A percentile compares a stretch with the other conserved stretches of the same genome.
Evolutionary conservation across 2,329 filamentous ascomycete species (phyloP).

Genomic region (Aphanoascus verrucosus): DNA sequence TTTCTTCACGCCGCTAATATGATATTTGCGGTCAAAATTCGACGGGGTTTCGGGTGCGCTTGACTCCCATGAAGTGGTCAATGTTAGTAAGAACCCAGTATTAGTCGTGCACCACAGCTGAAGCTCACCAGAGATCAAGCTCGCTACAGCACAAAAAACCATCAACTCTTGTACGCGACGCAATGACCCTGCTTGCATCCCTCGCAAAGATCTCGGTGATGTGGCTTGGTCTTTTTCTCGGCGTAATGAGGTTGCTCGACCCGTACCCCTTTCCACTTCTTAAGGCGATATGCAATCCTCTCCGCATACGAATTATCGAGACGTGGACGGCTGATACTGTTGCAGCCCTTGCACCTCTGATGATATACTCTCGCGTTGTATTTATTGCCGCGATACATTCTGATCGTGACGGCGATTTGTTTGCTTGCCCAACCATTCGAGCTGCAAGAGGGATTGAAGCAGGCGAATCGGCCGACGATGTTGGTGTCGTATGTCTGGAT

Average conservation of each 20-base stretch:
- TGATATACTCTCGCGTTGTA: constrained; percentile 40
- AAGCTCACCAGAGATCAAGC: too few relatives aligned
- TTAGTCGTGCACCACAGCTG: too few relatives aligned
- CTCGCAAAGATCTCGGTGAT: constrained; percentile 24
- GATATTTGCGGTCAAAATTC: too few relatives aligned
- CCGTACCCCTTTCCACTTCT: constrained; percentile 32
- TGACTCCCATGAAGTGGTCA: too few relatives aligned
- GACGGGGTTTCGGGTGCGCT: too few relatives aligned
- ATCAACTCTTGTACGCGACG: neutral
- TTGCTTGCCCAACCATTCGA: constrained; percentile 32
- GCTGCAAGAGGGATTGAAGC: constrained; percentile 26
- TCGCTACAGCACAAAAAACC: too few relatives aligned
- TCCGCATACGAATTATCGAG: constrained; percentile 35
- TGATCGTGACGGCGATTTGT: constrained; percentile 35
- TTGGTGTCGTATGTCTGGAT: constrained; percentile 30
- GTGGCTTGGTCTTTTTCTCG: constrained; percentile 20
- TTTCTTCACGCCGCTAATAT: too few relatives aligned
- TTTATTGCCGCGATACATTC: constrained; percentile 27
- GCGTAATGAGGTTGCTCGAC: constrained; percentile 17
- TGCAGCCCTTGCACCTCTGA: constrained; percentile 33
- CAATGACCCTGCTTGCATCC: constrained; percentile 27
- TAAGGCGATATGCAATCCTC: constrained; percentile 35
- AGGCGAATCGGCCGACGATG: constrained; percentile 36
- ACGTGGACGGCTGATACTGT: constrained; percentile 25
- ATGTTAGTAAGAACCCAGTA: too few relatives aligned